Evolutionary conservation across 208 protist genomes (phyloP), one percentile per base, ranked within the genome.

Genomic region (Leishmania lainsoni): DNA sequence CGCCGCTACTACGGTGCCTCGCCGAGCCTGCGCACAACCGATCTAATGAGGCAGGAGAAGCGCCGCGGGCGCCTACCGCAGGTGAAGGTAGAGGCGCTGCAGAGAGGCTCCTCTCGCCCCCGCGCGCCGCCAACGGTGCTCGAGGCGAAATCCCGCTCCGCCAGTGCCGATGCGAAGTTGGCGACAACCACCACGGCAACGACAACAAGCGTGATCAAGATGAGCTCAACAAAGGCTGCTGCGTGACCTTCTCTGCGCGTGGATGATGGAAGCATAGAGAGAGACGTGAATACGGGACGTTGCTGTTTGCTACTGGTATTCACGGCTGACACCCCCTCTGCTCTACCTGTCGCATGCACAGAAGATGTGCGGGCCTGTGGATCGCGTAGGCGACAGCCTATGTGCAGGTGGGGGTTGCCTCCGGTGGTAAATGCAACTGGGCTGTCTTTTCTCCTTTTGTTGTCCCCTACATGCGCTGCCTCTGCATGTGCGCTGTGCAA

Each of bases 1-100:
- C 92, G 94, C 0, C 92, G 94, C 35, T 97, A 95, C 84, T 97
- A 97, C 83, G 94, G 94, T 16, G 92, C 91, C 17, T 86, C 85
- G 39, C 94, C 94, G 39, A 96, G 94, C 79, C 89, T 97, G 79
- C 94, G 94, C 71, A 91, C 94, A 10, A 90, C 87, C 14, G 94
- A 90, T 61, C 42, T 97, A 45, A 84, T 90, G 81, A 91, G 89
- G 79, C 76, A 83, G 32, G 84, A 92, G 51, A 59, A 63, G 39
- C 85, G 74, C 10, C 79, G 78, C 22, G 76, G 75, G 16, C 76
- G 85, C 61, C 63, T 90, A 75, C 94, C 91, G 8, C 81, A 81
- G 48, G 86, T 97, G 42, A 95, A 92, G 82, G 77, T 95, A 26
- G 83, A 88, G 65, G 91, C 94, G 0, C 77, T 90, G 17, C 80